phyloP scores from a whole-genome alignment of 2,329 filamentous ascomycete species.

The Lasiodiplodia theobromae region DNA sequence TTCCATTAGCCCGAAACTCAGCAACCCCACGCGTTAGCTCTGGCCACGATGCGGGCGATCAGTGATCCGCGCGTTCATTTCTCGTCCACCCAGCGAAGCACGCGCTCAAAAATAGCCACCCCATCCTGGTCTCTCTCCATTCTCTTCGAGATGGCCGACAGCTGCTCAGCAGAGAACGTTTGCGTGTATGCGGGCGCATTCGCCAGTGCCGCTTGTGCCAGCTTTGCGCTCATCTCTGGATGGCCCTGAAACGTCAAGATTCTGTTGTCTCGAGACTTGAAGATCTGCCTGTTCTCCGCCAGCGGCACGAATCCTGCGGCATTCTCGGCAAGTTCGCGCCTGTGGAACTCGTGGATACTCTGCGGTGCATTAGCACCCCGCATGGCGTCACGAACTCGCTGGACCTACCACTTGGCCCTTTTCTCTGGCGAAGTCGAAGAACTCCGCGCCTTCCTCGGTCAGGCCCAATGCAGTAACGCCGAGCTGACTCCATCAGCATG shows the following conservation, averaged over 20 bases:
- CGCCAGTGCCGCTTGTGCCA: constrained; percentile 22
- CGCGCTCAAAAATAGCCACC: constrained; percentile 17
- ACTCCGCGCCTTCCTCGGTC: constrained; percentile 8
- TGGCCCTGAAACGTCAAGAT: constrained; percentile 30
- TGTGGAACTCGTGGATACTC: constrained; percentile 28
- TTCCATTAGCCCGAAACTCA: constrained; percentile 7
- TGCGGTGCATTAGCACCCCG: neutral
- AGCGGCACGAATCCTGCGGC: constrained; percentile 26
- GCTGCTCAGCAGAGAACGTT: neutral
- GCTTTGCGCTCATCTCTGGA: constrained; percentile 27
- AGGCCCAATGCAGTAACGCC: constrained; percentile 11
- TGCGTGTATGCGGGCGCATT: constrained; percentile 20
- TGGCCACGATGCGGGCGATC: neutral
- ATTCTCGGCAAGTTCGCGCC: constrained; percentile 12
- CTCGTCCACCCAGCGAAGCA: constrained; percentile 22
- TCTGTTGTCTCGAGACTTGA: constrained; percentile 24
- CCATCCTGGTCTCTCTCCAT: constrained; percentile 26
- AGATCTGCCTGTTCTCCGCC: constrained; percentile 18
- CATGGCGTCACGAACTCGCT: too few relatives aligned
- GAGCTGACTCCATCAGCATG: constrained; percentile 1
- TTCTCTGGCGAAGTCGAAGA: constrained; percentile 25
- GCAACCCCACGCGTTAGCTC: neutral
- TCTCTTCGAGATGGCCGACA: neutral
- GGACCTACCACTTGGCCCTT: constrained; percentile 6
- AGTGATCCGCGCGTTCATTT: neutral